Evolutionary conservation across 768 basidiomycete species (phyloP), one percentile per base, ranked within the genome.

Genomic region (Jaapia argillacea): DNA sequence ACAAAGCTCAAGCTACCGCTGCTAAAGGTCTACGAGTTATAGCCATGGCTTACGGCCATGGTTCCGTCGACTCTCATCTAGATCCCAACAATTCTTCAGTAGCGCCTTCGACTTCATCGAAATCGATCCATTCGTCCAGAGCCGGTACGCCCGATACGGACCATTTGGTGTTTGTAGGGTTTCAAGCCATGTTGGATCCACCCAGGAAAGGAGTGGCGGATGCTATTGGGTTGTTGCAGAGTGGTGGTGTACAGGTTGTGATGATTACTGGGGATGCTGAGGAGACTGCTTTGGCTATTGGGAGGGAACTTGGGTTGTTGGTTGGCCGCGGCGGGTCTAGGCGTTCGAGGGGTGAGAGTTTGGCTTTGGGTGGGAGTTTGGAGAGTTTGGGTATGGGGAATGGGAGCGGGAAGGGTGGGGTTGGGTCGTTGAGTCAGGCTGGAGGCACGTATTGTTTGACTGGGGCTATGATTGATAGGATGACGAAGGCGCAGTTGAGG

Each of bases 261-360:
- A 97, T 98, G 93, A 96, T 97, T 57, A 97, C 94, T 0, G 93
- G 93, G 3, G 93, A 98, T 54, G 82, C 91, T 26, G 89, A 92
- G 60, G 72, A 81, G 43, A 98, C 93, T 1, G 93, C 94, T 2
- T 55, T 93, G 25, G 79, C 86, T 40, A 94, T 96, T 45, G 94
- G 91, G 26, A 73, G 77, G 54, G 72, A 88, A 53, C 74, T 98
- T 14, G 93, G 93, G 21, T 65, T 97, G 53, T 72, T 77, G 7
- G 75, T 92, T 21, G 79, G 79, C 40, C 33, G 48, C 25, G 57
- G 57, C 10, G 20, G 7, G 37, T 21, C 55, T 72, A n/a, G 71
- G 10, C 28, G 28, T 10, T 10, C 28, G 28, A 21, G 37, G 10
- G 20, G 37, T 7, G 22, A 7, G 12, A 10, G 21, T 7, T 33